Conservation (phyloP, 495 filamentous ascomycete species). For the Geopyxis carbonaria region DNA sequence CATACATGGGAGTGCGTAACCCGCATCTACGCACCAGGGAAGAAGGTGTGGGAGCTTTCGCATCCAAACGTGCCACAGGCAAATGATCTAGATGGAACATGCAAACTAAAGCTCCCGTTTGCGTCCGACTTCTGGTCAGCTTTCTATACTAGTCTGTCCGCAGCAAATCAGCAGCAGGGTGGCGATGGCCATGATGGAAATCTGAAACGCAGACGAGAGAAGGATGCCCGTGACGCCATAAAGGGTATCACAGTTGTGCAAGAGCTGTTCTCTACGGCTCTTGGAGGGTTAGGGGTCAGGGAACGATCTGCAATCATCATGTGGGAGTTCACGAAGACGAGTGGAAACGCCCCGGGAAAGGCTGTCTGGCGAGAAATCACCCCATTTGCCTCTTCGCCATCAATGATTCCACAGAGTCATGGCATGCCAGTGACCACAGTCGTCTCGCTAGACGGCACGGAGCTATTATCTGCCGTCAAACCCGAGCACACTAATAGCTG, state of each 20-base stretch:
- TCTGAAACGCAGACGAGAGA: slow-evolving; percentile 17
- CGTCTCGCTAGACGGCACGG: neutral
- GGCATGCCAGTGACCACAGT: no score
- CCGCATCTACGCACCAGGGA: slow-evolving; percentile 22
- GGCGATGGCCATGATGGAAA: neutral
- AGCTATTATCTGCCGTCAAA: neutral
- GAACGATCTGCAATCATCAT: slow-evolving; percentile 19
- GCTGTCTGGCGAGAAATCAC: slow-evolving; percentile 17
- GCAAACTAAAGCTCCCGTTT: slow-evolving; percentile 22
- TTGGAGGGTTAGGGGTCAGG: slow-evolving; percentile 8
- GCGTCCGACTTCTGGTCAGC: slow-evolving; percentile 24
- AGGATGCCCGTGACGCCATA: slow-evolving; percentile 18
- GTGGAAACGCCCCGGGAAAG: slow-evolving; percentile 12
- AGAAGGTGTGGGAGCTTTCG: slow-evolving; percentile 5
- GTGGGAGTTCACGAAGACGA: slow-evolving; percentile 25
- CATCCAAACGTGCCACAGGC: slow-evolving; percentile 10
- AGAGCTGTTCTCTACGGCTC: slow-evolving; percentile 17
- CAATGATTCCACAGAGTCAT: neutral
- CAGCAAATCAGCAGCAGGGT: neutral
- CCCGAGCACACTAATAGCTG: neutral
- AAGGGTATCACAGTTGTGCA: slow-evolving; percentile 23
- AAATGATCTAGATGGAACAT: slow-evolving; percentile 12
- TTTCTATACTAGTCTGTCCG: slow-evolving; percentile 22
- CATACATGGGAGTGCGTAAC: slow-evolving; percentile 23
- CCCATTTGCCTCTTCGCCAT: neutral